phyloP scores from a whole-genome alignment of 495 filamentous ascomycete species.

The Penicillium waksmanii region DNA sequence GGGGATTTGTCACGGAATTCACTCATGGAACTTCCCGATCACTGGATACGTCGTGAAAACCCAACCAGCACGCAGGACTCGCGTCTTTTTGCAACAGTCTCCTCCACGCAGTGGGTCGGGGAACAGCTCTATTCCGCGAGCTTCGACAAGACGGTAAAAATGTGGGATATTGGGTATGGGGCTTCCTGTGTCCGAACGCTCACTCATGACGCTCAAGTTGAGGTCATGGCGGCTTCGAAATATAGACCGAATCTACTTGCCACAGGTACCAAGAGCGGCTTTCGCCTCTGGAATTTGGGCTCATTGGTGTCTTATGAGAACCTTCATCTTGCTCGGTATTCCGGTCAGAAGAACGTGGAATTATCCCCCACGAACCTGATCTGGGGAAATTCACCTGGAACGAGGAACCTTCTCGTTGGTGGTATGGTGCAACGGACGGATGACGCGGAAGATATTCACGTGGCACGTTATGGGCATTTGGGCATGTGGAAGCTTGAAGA shows the following conservation, averaged over 20 bases:
- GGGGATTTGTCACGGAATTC: slow-evolving; percentile 60
- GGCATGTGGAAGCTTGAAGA: slow-evolving; percentile 71
- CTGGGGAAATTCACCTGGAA: slow-evolving; percentile 62
- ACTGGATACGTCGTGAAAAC: slow-evolving; percentile 61
- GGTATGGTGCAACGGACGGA: slow-evolving; percentile 71
- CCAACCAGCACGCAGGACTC: slow-evolving; percentile 65
- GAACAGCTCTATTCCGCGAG: slow-evolving; percentile 72
- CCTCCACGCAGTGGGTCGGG: slow-evolving; percentile 71
- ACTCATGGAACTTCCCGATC: slow-evolving; percentile 70
- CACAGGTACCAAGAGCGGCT: slow-evolving; percentile 44
- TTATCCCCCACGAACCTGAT: slow-evolving; percentile 67
- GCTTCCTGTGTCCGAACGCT: slow-evolving; percentile 54
- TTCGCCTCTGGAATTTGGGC: slow-evolving; percentile 27
- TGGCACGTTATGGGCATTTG: slow-evolving; percentile 67
- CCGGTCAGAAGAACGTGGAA: slow-evolving; percentile 51
- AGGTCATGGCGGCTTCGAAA: slow-evolving; percentile 66
- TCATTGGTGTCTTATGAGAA: background rate
- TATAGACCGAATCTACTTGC: slow-evolving; percentile 48
- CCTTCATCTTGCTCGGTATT: background rate
- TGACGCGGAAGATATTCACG: slow-evolving; percentile 50
- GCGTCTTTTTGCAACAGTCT: slow-evolving; percentile 78
- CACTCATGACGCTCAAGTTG: slow-evolving; percentile 67
- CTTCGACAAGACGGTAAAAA: slow-evolving; percentile 78
- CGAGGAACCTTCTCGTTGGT: slow-evolving; percentile 66
- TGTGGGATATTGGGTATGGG: slow-evolving; percentile 61